Base-by-base conservation (phyloP, 2,329 filamentous ascomycete species). In the Sporothrix variecibatus region DNA sequence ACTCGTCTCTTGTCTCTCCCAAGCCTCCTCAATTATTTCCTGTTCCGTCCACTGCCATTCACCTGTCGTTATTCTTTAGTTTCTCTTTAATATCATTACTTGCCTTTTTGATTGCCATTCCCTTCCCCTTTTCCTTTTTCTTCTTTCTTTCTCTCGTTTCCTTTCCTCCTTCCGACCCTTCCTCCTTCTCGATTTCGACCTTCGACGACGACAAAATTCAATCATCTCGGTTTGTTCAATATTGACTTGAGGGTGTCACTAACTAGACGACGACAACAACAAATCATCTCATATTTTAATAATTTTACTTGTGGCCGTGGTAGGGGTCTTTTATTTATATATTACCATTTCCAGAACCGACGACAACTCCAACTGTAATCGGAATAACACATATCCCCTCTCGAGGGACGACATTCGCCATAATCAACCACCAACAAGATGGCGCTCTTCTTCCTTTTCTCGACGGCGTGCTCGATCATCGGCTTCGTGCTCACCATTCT, bases 401-500 rank as follows among this genome's bases (percentile, higher is more conserved):
- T 46, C 62, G 73, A 60, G 68, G 34, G 46, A 34, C 51, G 31
- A 34, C 3, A 1, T 2, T 26, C 60, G 23, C 26, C 51, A 26
- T 20, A 43, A 12, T 17, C 43, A 34, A 46, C 38, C 8, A 51
- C n/a, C 8, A 23, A n/a, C 38, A 28, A 49, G 6, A 76, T 75
- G 71, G 69, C 53, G 12, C 34, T 75, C 17, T 3, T 15, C 12
- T 72, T 74, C 26, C 51, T 74, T 9, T 43, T 83, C 34, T 80
- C 82, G 12, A 76, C 81, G n/a, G 72, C 82, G 23, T 76, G 83
- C 28, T 80, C 82, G 4, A 76, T 82, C 7, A 78, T 78, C 28
- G 81, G 79, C 72, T 83, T 84, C 75, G 78, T 83, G 53, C 78
- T 84, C 43, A 76, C 80, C 31, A 80, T 84, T 73, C 74, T 84